Evolutionary conservation across 2,329 filamentous ascomycete species (phyloP).

Genomic region (Helotiales sp.): DNA sequence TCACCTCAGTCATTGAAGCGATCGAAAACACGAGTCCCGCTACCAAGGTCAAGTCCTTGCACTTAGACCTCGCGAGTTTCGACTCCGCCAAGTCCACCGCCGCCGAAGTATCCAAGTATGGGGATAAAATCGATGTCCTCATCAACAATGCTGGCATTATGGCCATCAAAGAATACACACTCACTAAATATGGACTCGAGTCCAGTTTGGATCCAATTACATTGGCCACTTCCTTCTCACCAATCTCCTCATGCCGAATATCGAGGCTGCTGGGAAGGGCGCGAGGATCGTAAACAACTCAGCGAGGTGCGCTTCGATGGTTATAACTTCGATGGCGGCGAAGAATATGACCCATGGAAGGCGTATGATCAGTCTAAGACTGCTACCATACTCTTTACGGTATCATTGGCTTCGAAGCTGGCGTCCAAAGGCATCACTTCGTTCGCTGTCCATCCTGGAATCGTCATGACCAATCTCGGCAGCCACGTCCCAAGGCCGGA

Average conservation of each 20-base stretch:
- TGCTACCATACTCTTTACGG: slow-evolving; percentile 37
- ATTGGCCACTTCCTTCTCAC: slow-evolving; percentile 22
- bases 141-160: slow-evolving; percentile 32
- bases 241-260: slow-evolving; percentile 14
- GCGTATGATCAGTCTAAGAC: slow-evolving; percentile 39
- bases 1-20: slow-evolving; percentile 1
- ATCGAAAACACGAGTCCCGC: slow-evolving; percentile 7
- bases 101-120: slow-evolving; percentile 34
- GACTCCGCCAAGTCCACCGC: slow-evolving; percentile 41
- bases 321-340: slow-evolving; percentile 20
- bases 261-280: slow-evolving; percentile 1
- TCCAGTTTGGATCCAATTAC: slow-evolving; percentile 20
- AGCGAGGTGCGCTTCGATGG: slow-evolving; percentile 37
- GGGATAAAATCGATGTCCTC: slow-evolving; percentile 41
- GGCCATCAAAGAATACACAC: slow-evolving; percentile 1
- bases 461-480: not conserved
- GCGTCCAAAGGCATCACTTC: slow-evolving; percentile 25
- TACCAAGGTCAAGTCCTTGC: slow-evolving; percentile 1
- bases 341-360: slow-evolving; percentile 35
- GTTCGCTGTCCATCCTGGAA: slow-evolving; percentile 34
- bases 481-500: not conserved
- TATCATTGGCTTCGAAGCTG: slow-evolving; percentile 31
- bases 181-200: slow-evolving; percentile 15
- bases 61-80: slow-evolving; percentile 40
- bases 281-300: slow-evolving; percentile 27